Percentiles rank a stretch among this genome's conserved stretches.
Evolutionary conservation across 176 grass and related monocot genomes (phyloP).

Genomic region (Thinopyrum elongatum): DNA sequence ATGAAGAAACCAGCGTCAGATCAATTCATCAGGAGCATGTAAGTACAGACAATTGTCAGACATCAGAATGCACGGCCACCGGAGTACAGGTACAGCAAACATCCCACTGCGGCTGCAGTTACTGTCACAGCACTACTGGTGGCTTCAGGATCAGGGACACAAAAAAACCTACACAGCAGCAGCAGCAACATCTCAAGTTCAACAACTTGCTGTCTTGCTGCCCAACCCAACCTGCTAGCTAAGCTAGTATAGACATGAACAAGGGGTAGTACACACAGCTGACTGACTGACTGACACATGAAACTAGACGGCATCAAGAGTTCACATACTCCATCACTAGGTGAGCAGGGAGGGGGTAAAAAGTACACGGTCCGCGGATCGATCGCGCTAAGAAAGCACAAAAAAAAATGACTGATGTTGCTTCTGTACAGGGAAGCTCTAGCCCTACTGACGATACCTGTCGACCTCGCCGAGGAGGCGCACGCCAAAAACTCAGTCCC

Average conservation of each 20-base stretch:
- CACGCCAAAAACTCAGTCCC: constrained; percentile 34
- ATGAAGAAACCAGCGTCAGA: background rate
- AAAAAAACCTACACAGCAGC: background rate
- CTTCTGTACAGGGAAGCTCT: constrained; percentile 63
- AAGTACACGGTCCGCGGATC: constrained; percentile 6
- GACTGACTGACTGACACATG: background rate
- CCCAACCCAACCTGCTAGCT: constrained; percentile 21
- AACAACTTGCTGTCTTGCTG: constrained; percentile 17
- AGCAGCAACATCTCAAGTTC: constrained; percentile 1
- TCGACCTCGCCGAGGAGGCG: background rate
- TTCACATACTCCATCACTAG: constrained; percentile 13
- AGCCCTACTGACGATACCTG: constrained; percentile 28
- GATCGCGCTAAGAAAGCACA: constrained; percentile 33
- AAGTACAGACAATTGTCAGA: constrained; percentile 25
- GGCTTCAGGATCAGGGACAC: background rate
- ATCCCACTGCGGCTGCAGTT: constrained; percentile 40
- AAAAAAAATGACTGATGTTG: constrained; percentile 43
- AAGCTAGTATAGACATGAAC: constrained; percentile 38
- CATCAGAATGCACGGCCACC: constrained; percentile 15
- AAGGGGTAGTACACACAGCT: background rate
- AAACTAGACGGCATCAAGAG: constrained; percentile 30
- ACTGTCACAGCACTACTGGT: background rate
- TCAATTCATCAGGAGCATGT: constrained; percentile 1
- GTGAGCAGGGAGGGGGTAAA: constrained; percentile 18
- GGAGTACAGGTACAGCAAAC: background rate